Evolutionary conservation across 202 grass and related monocot genomes (phyloP).

Genomic region (Hordeum pubiflorum): DNA sequence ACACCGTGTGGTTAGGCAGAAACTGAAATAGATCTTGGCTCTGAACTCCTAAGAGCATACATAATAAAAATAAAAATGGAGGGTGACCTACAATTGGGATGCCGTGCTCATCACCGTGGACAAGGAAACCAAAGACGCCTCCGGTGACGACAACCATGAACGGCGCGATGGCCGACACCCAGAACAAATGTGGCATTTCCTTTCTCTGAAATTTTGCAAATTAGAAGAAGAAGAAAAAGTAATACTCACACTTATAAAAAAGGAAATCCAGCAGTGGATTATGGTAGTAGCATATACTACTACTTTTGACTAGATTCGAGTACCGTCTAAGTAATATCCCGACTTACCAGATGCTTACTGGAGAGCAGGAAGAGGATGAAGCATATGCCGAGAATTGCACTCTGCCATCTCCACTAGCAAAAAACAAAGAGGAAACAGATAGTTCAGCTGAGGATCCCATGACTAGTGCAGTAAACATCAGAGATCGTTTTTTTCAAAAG

Average conservation of each 20-base stretch:
- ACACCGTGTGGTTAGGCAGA: neutral
- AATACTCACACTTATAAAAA: neutral
- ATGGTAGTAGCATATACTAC: neutral
- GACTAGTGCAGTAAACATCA: neutral
- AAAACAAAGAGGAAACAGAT: neutral
- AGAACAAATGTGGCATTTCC: constrained; percentile 71
- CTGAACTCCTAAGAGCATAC: neutral
- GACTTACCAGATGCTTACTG: constrained; percentile 65
- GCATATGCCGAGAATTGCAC: constrained; percentile 63
- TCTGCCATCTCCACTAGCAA: constrained; percentile 88
- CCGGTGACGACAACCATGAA: constrained; percentile 69
- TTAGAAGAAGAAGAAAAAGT: neutral
- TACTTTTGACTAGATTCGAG: neutral
- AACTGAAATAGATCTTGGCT: neutral
- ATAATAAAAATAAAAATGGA: neutral
- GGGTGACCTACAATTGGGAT: constrained; percentile 61
- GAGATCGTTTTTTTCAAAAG: neutral
- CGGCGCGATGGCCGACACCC: constrained; percentile 81
- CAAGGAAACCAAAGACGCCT: constrained; percentile 63
- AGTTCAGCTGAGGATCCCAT: constrained; percentile 24
- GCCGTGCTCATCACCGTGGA: constrained; percentile 79
- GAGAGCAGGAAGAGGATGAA: constrained; percentile 66
- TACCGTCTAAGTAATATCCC: neutral
- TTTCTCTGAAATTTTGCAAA: constrained; percentile 49
- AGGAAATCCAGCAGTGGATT: neutral